Evolutionary conservation across 2,329 filamentous ascomycete species (phyloP).

Genomic region (Colletotrichum tamarilloi): DNA sequence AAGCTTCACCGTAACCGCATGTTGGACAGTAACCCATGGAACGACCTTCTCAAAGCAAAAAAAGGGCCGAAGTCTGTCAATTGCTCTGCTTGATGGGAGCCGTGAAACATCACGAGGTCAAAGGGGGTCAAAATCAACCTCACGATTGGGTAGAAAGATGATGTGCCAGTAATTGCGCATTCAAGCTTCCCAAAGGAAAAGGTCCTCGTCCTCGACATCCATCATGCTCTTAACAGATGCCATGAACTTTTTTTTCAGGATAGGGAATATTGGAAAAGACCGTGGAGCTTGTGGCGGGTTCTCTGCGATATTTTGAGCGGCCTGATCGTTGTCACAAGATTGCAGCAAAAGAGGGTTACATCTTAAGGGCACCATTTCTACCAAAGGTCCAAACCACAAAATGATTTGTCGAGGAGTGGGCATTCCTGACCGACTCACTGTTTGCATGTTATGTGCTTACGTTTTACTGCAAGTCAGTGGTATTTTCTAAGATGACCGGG

Average conservation of each 20-base stretch:
- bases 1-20: not conserved
- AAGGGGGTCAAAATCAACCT: not conserved
- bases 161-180: not conserved
- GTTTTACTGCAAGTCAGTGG: not conserved
- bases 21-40: not conserved
- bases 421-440: not conserved
- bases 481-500: not conserved
- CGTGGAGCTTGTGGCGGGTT: not conserved
- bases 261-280: not conserved
- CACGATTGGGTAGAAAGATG: not conserved
- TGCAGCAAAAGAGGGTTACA: not conserved
- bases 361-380: not conserved
- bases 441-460: not conserved
- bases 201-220: not conserved
- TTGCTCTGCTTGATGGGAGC: not conserved
- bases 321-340: not conserved
- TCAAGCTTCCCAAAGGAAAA: not conserved
- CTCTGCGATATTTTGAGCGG: not conserved
- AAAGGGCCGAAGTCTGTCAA: not conserved
- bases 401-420: not conserved
- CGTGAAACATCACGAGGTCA: not conserved
- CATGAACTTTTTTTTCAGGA: not conserved
- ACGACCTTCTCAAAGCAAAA: too few species aligned
- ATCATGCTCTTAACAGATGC: not conserved
- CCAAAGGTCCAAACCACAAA: not conserved